Evolutionary conservation across 768 basidiomycete genomes (phyloP), one percentile per base, ranked within the genome.

Genomic region (Auriscalpium orientale): DNA sequence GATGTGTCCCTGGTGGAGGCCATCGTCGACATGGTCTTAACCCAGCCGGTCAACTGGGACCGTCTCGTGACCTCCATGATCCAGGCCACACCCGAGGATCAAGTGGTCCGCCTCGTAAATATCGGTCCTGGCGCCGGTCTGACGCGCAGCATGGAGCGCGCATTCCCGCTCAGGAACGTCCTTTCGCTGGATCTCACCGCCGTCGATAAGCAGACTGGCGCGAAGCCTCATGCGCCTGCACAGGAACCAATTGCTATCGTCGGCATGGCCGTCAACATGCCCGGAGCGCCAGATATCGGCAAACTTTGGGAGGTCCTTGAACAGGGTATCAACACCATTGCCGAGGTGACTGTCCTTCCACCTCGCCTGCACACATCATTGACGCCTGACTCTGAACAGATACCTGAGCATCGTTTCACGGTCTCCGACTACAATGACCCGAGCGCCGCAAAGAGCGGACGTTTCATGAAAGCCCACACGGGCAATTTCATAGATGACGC

Each of bases 231-330:
- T 8, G 37, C 63, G 15, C 57, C 66, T 8, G 71, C 71, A 43
- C 74, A 76, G 58, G 76, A 80, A 47, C 77, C 81, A 3, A 79
- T 89, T 49, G 88, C 87, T 0, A 79, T 89, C 55, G 71, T 88
- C 49, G 88, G 87, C 9, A 87, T 88, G 84, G 82, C 85, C 1
- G 74, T 81, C 44, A 79, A 71, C 38, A 65, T 76, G 21, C 77
- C 77, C n/a, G 81, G 84, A 3, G 84, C 85, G 2, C 60, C 69
- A 1, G 72, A 76, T 61, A 60, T 69, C 3, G 66, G 69, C 8
- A 68, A 76, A 53, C 70, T 89, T 2, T 88, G 87, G 87, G 68
- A 78, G 10, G 28, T 87, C 6, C 74, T 89, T 5, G 72, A 79
- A 63, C 64, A 75, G 45, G 84, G 85, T 15, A 64, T 74, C 36